Percentiles rank a stretch among this genome's conserved stretches.
phyloP scores from a whole-genome alignment of 768 basidiomycete species.

The Dioszegia hungarica region DNA sequence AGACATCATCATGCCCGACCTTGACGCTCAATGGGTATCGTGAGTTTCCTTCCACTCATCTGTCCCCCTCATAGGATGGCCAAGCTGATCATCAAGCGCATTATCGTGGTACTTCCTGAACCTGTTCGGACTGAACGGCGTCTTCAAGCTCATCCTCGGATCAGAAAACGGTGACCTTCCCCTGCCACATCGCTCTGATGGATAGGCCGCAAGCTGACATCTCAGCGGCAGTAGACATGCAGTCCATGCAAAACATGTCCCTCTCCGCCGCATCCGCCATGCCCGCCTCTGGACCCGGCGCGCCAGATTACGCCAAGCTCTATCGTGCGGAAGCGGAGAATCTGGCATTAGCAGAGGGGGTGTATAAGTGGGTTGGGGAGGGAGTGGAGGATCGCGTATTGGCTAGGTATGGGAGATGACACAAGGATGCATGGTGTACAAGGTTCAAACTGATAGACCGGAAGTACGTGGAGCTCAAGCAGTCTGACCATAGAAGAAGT shows the following conservation, averaged over 20 bases:
- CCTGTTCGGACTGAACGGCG: slow-evolving; percentile 92
- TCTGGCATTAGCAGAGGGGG: slow-evolving; percentile 80
- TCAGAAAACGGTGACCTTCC: slow-evolving; percentile 70
- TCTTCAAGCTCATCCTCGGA: slow-evolving; percentile 90
- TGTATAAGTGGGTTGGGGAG: slow-evolving; percentile 76
- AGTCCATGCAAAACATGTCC: slow-evolving; percentile 35
- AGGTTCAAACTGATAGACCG: not conserved
- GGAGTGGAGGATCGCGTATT: slow-evolving; percentile 76
- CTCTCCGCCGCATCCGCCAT: slow-evolving; percentile 42
- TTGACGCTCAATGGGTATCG: slow-evolving; percentile 99
- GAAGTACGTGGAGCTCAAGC: not conserved
- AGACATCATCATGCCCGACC: slow-evolving; percentile 87
- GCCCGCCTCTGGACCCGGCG: slow-evolving; percentile 50
- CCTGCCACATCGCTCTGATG: not conserved
- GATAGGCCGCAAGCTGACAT: not conserved
- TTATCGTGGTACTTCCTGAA: slow-evolving; percentile 99
- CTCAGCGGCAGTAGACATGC: slow-evolving; percentile 71
- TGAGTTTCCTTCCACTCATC: slow-evolving; percentile 43
- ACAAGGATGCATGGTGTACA: not conserved
- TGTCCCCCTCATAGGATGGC: not conserved
- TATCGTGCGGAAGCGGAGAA: slow-evolving; percentile 90
- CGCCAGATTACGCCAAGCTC: slow-evolving; percentile 79
- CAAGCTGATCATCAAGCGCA: slow-evolving; percentile 45
- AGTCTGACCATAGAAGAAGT: slow-evolving; percentile 65
- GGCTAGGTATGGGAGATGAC: slow-evolving; percentile 60